These are phyloP conservation scores for Scutellaria galericulata DNA, from an alignment of 257 asterid genomes.

Conservation along the genomic window DNA sequence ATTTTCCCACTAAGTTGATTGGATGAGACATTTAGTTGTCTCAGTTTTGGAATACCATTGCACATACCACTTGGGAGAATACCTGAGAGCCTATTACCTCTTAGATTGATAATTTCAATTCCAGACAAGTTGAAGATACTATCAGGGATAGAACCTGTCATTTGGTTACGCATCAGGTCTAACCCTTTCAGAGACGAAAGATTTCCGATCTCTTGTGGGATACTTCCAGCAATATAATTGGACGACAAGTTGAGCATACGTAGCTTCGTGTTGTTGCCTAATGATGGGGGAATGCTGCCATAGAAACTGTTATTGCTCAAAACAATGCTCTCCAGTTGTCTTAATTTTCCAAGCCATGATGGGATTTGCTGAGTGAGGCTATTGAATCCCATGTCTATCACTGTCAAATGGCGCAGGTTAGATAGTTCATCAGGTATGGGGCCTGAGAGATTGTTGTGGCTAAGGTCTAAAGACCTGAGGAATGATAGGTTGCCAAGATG, in stretches of 20 bases:
- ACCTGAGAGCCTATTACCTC: conserved; percentile 39
- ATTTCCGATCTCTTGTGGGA: conserved; percentile 45
- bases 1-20: conserved; percentile 44
- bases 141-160: conserved; percentile 39
- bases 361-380: conserved; percentile 46
- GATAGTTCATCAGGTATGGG: conserved; percentile 47
- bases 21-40: too few relatives aligned
- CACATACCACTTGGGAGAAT: conserved; percentile 35
- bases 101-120: conserved; percentile 33
- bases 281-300: conserved; percentile 49
- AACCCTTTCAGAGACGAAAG: conserved; percentile 31
- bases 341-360: conserved; percentile 47
- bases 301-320: conserved; percentile 50
- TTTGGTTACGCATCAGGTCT: conserved; percentile 37
- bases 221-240: conserved; percentile 46
- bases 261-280: conserved; percentile 48
- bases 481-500: conserved; percentile 47
- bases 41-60: conserved; percentile 22
- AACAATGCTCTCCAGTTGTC: conserved; percentile 34
- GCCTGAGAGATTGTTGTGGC: conserved; percentile 49
- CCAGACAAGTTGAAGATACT: conserved; percentile 42
- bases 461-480: conserved; percentile 40
- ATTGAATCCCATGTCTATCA: conserved; percentile 45
- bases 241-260: conserved; percentile 34
- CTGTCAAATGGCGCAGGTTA: conserved; percentile 34